phyloP scores from a whole-genome alignment of 768 basidiomycete species.

The Auricularia auricula-judae region DNA sequence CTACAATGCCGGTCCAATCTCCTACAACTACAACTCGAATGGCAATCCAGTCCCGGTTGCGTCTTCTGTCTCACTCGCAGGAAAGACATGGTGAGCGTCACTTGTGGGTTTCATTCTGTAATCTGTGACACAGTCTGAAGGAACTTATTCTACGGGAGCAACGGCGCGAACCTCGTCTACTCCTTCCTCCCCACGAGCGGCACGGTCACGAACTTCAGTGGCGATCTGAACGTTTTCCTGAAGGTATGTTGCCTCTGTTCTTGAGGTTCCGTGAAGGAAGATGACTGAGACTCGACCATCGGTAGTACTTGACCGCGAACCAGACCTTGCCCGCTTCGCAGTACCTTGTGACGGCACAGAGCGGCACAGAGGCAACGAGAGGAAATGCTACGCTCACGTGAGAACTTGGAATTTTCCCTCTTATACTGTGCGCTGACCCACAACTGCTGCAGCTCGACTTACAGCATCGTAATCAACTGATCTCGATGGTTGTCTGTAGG shows the following conservation, averaged over 20 bases:
- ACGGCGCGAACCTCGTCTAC: conserved; percentile 36
- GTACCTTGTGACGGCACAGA: conserved; percentile 48
- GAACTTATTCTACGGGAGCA: conserved; percentile 45
- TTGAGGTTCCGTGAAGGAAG: not conserved
- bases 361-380: conserved; percentile 48
- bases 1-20: conserved; percentile 48
- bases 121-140: conserved; percentile 15
- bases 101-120: too few relatives aligned
- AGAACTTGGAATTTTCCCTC: not conserved
- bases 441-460: conserved; percentile 26
- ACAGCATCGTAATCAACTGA: conserved; percentile 36
- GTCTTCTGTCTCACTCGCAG: conserved; percentile 34
- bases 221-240: conserved; percentile 43
- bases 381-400: conserved; percentile 6
- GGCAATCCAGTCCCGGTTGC: conserved; percentile 38
- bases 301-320: conserved; percentile 39
- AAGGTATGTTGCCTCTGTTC: conserved; percentile 20
- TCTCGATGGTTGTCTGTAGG: not conserved
- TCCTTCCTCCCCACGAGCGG: conserved; percentile 26
- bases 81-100: conserved; percentile 34
- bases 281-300: not conserved
- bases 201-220: conserved; percentile 37
- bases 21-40: conserved; percentile 30
- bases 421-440: not conserved
- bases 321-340: conserved; percentile 38